These are phyloP conservation scores for Tetrastigma voinierianum DNA, from an alignment of 164 flowering plant genomes.

Conservation along the genomic window DNA sequence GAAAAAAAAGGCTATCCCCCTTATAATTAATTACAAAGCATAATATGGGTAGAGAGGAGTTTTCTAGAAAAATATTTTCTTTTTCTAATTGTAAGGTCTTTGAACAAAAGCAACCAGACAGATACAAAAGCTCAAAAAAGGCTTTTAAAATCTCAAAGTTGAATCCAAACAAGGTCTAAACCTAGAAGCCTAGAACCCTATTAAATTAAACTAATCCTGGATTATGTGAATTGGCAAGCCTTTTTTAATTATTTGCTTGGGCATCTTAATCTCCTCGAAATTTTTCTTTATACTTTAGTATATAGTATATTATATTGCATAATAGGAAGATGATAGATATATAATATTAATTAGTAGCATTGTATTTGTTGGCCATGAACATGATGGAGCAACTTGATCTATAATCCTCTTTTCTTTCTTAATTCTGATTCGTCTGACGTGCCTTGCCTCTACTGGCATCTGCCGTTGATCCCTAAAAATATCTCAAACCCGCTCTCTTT, in stretches of 20 bases:
- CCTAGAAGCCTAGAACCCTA: neutral
- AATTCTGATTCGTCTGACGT: neutral
- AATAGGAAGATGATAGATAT: neutral
- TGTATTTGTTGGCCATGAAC: constrained; percentile 13
- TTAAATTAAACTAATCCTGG: constrained; percentile 1
- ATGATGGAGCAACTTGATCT: no score
- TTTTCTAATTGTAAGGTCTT: no score
- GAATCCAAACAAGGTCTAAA: neutral
- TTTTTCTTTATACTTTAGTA: constrained; percentile 7
- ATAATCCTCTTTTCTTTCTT: neutral
- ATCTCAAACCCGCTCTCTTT: no score
- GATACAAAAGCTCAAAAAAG: no score
- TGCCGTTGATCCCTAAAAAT: neutral
- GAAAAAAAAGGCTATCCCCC: no score
- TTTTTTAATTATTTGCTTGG: neutral
- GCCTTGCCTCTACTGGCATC: neutral
- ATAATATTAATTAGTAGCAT: constrained; percentile 7
- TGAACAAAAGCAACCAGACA: no score
- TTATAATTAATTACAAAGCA: no score
- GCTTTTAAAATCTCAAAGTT: no score
- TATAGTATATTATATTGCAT: neutral
- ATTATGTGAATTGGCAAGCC: constrained; percentile 6
- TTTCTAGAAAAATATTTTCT: no score
- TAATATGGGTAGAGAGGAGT: no score
- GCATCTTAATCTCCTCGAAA: constrained; percentile 35